Conservation (phyloP, 257 asterid species). For the Thymus mandschuricus region DNA sequence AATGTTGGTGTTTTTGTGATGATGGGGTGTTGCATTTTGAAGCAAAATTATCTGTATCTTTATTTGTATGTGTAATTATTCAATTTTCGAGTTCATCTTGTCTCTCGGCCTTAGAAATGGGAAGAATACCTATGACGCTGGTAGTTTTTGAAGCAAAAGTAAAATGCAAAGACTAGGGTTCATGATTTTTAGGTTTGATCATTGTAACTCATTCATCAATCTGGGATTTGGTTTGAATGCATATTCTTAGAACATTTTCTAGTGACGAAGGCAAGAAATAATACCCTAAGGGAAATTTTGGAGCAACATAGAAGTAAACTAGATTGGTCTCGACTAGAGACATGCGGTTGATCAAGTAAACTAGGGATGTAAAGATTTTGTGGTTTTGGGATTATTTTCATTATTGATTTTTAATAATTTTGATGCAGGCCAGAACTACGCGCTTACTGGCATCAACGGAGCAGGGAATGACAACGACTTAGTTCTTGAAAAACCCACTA, state of each 20-base stretch:
- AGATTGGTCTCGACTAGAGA: background rate
- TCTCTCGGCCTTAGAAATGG: too few species aligned
- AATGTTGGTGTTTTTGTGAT: background rate
- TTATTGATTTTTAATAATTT: background rate
- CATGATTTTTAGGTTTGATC: background rate
- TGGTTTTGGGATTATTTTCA: background rate
- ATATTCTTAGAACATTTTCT: background rate
- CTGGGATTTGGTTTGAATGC: background rate
- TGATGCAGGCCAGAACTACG: slow-evolving; percentile 45
- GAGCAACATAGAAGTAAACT: background rate
- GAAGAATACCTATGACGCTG: too few species aligned
- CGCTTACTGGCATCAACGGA: slow-evolving; percentile 35
- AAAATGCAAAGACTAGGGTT: background rate
- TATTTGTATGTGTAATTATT: too few species aligned
- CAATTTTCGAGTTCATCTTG: too few species aligned
- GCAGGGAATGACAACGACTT: slow-evolving; percentile 34
- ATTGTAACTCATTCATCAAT: too few species aligned
- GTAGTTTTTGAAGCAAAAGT: too few species aligned
- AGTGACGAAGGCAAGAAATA: background rate
- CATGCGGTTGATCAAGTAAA: background rate
- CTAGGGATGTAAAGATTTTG: background rate
- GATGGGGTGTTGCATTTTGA: background rate
- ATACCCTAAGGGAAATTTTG: background rate
- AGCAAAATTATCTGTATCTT: too few species aligned
- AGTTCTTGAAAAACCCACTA: slow-evolving; percentile 50